Conservation (phyloP, 225 moss, liverwort and hornwort species). For the Climacium dendroides region DNA sequence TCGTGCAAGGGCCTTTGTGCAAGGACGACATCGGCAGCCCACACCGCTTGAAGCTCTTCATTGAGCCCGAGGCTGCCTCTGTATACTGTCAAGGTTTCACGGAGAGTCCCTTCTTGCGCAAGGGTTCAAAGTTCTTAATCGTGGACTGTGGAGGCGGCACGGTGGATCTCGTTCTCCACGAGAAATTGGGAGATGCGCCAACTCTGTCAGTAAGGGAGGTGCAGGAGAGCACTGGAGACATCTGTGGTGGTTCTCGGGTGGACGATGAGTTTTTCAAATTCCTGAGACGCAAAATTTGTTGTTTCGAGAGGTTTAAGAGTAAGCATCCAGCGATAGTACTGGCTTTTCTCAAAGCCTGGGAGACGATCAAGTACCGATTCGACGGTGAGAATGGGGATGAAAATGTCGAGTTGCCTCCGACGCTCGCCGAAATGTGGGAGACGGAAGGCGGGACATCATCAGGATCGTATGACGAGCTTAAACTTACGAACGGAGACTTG, state of each 20-base stretch:
- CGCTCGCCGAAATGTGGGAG: background rate
- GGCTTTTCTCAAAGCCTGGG: background rate
- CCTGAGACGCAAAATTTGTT: conserved; percentile 9
- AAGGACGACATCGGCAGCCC: background rate
- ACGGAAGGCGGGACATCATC: background rate
- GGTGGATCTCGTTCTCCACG: conserved; percentile 6
- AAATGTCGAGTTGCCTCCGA: background rate
- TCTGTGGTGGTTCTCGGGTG: conserved; percentile 36
- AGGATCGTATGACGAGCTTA: background rate
- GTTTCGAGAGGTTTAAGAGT: background rate
- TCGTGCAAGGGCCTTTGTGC: conserved; percentile 2
- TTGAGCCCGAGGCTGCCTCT: conserved; percentile 38
- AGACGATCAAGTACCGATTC: background rate
- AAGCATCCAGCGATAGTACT: background rate
- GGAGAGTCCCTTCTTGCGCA: background rate
- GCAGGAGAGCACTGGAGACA: conserved; percentile 9
- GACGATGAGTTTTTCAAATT: conserved; percentile 10
- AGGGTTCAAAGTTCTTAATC: conserved; percentile 35
- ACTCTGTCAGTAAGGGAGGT: conserved; percentile 8
- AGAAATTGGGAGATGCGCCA: background rate
- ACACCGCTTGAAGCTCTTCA: conserved; percentile 9
- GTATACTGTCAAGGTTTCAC: background rate
- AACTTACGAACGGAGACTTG: background rate
- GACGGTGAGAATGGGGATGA: background rate
- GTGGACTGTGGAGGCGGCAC: conserved; percentile 27